Evolutionary conservation across 2,329 filamentous ascomycete genomes (phyloP).

Genomic region (Colletotrichum siamense): DNA sequence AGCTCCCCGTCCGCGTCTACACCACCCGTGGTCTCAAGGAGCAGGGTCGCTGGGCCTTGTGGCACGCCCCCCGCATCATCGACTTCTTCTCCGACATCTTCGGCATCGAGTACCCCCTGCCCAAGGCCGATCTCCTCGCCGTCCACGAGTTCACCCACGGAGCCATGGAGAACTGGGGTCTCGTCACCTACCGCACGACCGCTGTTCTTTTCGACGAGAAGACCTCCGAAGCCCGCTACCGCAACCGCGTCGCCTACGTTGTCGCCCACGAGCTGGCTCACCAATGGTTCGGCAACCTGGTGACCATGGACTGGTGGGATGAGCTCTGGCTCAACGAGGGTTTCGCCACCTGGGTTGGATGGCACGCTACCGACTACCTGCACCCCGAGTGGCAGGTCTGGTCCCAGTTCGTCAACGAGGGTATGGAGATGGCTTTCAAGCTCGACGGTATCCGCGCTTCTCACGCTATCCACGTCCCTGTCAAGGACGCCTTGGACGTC

Average conservation of each 20-base stretch:
- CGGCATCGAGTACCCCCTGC: conserved; percentile 88
- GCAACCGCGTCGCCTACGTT: conserved; percentile 94
- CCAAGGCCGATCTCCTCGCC: conserved; percentile 88
- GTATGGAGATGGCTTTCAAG: conserved; percentile 88
- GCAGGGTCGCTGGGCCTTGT: conserved; percentile 86
- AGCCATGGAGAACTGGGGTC: conserved; percentile 96
- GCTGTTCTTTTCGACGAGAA: conserved; percentile 96
- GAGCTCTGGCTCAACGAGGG: conserved; percentile 95
- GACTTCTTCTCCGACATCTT: conserved; percentile 98
- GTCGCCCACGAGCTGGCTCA: conserved; percentile 98
- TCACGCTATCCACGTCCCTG: conserved; percentile 95
- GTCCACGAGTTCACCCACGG: conserved; percentile 90
- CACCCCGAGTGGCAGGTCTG: conserved; percentile 98
- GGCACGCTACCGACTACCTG: conserved; percentile 88
- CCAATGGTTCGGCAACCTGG: conserved; percentile 95
- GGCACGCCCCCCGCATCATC: conserved; percentile 91
- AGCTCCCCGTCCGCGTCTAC: conserved; percentile 92
- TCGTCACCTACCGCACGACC: conserved; percentile 95
- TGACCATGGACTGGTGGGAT: conserved; percentile 97
- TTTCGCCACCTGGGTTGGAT: conserved; percentile 98
- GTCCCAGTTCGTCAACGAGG: conserved; percentile 96
- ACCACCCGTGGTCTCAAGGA: conserved; percentile 94
- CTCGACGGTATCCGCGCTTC: conserved; percentile 90
- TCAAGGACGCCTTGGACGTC: conserved; percentile 86
- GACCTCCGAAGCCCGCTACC: conserved; percentile 87